These are phyloP conservation scores for Plectosphaerella sp. DNA, from an alignment of 2,329 filamentous ascomycete genomes.

Conservation along the genomic window DNA sequence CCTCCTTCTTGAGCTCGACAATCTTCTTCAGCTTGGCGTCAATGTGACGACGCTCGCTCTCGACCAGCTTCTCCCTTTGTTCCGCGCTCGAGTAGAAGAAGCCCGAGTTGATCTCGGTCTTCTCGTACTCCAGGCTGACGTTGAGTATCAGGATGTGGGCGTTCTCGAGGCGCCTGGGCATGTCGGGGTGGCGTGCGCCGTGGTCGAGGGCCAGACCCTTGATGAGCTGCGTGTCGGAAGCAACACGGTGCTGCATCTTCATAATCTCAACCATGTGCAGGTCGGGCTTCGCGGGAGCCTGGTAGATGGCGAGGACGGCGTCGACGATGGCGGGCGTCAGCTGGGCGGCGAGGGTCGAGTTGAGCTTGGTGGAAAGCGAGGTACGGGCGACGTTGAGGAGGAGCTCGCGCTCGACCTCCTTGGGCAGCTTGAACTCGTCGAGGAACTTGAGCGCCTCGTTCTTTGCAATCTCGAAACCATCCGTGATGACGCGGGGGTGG, in stretches of 20 bases:
- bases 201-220: constrained; percentile 90
- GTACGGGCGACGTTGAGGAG: constrained; percentile 90
- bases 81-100: constrained; percentile 99
- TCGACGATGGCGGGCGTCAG: constrained; percentile 95
- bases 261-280: constrained; percentile 99
- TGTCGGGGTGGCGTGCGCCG: constrained; percentile 93
- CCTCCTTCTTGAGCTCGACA: constrained; percentile 94
- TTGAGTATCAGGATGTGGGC: constrained; percentile 94
- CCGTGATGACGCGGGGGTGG: constrained; percentile 92
- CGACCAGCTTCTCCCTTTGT: constrained; percentile 95
- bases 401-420: constrained; percentile 88
- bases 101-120: constrained; percentile 97
- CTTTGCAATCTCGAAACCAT: constrained; percentile 97
- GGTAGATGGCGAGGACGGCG: constrained; percentile 90
- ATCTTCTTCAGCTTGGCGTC: constrained; percentile 97
- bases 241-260: constrained; percentile 99
- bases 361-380: constrained; percentile 92
- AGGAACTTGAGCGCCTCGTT: constrained; percentile 92
- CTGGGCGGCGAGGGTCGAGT: constrained; percentile 80
- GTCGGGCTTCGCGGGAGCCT: constrained; percentile 86
- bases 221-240: constrained; percentile 94
- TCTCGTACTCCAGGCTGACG: constrained; percentile 96
- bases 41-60: constrained; percentile 92
- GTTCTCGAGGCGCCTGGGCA: constrained; percentile 95
- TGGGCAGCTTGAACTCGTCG: constrained; percentile 85